Evolutionary conservation across 345 rosid species (phyloP), one percentile per base, ranked within the genome.

Genomic region (Eucalyptus sp.): DNA sequence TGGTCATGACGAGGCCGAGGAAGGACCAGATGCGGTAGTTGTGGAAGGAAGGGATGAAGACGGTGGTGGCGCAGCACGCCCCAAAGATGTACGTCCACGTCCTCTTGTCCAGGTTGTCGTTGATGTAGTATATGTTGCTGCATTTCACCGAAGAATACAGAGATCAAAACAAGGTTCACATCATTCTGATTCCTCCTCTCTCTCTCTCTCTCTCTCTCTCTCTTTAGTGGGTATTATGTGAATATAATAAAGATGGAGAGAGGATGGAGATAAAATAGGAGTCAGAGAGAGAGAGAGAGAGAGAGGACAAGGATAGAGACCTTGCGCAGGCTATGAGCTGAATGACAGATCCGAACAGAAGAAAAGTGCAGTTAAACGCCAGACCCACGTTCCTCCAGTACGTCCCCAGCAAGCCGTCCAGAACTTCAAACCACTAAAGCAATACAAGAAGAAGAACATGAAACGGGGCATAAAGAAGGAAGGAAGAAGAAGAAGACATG

Each of bases 271-370:
- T 87, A 84, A 88, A 66, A 71, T 41, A 88, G 85, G 89, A 90
- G 90, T 91, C 89, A 54, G 56, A 56, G 58, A 31, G 86, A 49
- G 48, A 43, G 52, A 13, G 22, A 25, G 33, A 87, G 27, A 76
- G 29, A 48, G 44, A 33, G 15, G 79, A 52, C 12, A 25, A 22
- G 10, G n/a, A 87, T 64, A 87, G 76, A 87, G 93, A 95, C 99
- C 99, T 97, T 86, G 99, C 99, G 94, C 99, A 98, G 87, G 99
- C 99, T 84, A 98, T 98, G 95, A 98, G 99, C 84, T 98, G 99
- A 93, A 98, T 98, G 88, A 98, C 99, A 91, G 99, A 98, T 94
- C 99, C 99, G 93, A 98, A 97, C 90, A 98, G 95, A 91, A 98
- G 99, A 90, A 98, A 98, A n/a, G 99, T 98, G 93, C 99, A 98